Conservation (phyloP, 2,329 filamentous ascomycete species). For the Furcasterigmium sp. region DNA sequence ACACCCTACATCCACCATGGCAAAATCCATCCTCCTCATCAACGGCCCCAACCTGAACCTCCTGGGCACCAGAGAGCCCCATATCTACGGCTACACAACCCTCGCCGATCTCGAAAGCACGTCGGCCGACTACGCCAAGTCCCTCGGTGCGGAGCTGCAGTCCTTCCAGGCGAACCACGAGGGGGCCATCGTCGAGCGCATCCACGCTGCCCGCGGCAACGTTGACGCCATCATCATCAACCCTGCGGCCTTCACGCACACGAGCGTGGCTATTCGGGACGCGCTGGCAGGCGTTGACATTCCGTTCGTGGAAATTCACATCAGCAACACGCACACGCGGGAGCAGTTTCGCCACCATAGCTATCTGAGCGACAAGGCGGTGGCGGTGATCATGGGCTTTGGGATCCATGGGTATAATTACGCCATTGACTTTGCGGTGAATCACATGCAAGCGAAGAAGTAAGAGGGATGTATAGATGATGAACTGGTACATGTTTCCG, state of each 20-base stretch:
- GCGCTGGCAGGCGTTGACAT: conserved; percentile 63
- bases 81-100: too few relatives aligned
- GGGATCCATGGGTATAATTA: background rate
- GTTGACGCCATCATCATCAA: conserved; percentile 70
- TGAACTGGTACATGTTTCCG: background rate
- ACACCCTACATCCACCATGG: too few relatives aligned
- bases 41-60: too few relatives aligned
- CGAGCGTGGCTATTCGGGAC: conserved; percentile 68
- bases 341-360: conserved; percentile 45
- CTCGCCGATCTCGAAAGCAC: background rate
- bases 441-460: too few relatives aligned
- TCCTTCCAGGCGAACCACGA: conserved; percentile 75
- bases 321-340: conserved; percentile 67
- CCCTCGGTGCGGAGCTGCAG: background rate
- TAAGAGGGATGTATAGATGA: background rate
- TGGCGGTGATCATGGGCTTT: background rate
- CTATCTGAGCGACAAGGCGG: background rate
- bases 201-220: conserved; percentile 57
- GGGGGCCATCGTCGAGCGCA: conserved; percentile 66
- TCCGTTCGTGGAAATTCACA: conserved; percentile 74
- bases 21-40: too few relatives aligned
- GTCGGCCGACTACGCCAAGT: background rate
- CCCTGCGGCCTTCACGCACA: conserved; percentile 70
- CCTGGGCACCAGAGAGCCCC: too few relatives aligned
- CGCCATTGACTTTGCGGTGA: background rate